phyloP scores from a whole-genome alignment of 2,329 filamentous ascomycete species.

The Microsporum ferrugineum region DNA sequence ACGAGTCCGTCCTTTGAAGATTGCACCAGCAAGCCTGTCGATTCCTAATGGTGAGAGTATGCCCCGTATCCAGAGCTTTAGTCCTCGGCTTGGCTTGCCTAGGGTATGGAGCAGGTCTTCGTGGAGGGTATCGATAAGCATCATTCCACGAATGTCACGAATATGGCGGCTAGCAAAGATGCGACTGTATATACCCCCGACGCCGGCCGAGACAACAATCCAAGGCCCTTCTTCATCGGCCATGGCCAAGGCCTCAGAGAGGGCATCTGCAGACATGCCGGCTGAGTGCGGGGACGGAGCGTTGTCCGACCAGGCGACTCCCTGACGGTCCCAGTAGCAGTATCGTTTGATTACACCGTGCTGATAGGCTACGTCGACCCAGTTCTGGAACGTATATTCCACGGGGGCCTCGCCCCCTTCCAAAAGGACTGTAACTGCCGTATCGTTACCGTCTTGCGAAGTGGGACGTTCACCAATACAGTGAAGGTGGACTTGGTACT shows the following conservation, averaged over 20 bases:
- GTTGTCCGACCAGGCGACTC: conserved; percentile 78
- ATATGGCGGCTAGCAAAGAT: conserved; percentile 82
- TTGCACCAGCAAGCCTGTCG: conserved; percentile 63
- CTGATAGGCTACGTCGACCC: conserved; percentile 61
- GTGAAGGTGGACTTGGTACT: conserved; percentile 77
- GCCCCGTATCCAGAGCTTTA: conserved; percentile 75
- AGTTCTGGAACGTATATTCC: conserved; percentile 66
- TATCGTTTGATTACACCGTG: conserved; percentile 79
- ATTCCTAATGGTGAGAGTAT: conserved; percentile 78
- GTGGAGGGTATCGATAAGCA: conserved; percentile 80
- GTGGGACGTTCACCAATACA: conserved; percentile 56
- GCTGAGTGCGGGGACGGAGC: conserved; percentile 88
- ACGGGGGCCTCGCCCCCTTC: conserved; percentile 73
- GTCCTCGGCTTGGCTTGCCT: conserved; percentile 58
- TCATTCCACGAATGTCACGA: conserved; percentile 60
- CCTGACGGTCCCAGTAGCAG: conserved; percentile 91
- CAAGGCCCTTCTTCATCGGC: conserved; percentile 79
- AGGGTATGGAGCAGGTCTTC: conserved; percentile 65
- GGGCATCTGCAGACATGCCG: conserved; percentile 78
- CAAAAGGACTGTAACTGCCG: conserved; percentile 65
- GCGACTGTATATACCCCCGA: conserved; percentile 78
- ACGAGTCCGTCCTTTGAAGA: conserved; percentile 69
- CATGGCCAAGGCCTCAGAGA: conserved; percentile 72
- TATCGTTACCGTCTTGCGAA: conserved; percentile 27
- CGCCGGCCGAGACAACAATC: conserved; percentile 74